Evolutionary conservation across 2,329 filamentous ascomycete species (phyloP).

Genomic region (Paraphoma chrysanthemicola): DNA sequence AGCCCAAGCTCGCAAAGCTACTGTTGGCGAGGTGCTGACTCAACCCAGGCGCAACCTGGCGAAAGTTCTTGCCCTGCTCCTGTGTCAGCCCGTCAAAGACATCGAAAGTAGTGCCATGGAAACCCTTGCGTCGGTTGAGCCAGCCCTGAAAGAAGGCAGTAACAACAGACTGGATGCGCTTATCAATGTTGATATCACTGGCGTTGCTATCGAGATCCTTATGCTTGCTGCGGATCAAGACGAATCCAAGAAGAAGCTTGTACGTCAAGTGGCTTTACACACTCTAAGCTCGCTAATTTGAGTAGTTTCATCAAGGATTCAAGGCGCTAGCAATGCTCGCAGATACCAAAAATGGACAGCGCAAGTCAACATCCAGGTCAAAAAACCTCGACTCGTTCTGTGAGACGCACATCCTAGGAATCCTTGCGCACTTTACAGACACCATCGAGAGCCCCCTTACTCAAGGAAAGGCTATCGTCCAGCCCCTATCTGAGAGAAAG

Average conservation of each 20-base stretch:
- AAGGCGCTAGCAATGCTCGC: constrained; percentile 53
- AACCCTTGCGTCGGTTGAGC: constrained; percentile 71
- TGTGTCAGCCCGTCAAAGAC: constrained; percentile 68
- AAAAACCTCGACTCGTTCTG: constrained; percentile 76
- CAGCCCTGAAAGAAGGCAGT: constrained; percentile 68
- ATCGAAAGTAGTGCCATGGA: constrained; percentile 72
- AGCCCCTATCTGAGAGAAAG: constrained; percentile 71
- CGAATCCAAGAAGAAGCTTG: constrained; percentile 59
- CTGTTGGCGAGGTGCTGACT: constrained; percentile 67
- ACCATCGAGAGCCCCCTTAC: constrained; percentile 71
- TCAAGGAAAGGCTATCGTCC: constrained; percentile 51
- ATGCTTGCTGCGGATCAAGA: constrained; percentile 77
- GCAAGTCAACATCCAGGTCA: constrained; percentile 55
- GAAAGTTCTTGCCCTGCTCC: constrained; percentile 64
- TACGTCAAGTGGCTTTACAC: constrained; percentile 50
- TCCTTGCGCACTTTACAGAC: constrained; percentile 83
- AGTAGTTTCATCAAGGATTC: constrained; percentile 57
- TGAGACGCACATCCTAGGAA: constrained; percentile 81
- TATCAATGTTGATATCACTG: constrained; percentile 76
- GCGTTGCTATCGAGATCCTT: constrained; percentile 80
- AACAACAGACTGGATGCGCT: constrained; percentile 69
- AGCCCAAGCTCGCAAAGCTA: constrained; percentile 68
- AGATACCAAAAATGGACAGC: constrained; percentile 56
- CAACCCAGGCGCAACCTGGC: constrained; percentile 64
- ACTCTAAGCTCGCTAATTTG: constrained; percentile 2